Evolutionary conservation across 1,284 basidiomycete genomes (phyloP), one percentile per base, ranked within the genome.

Genomic region (Farysia itapuensis): DNA sequence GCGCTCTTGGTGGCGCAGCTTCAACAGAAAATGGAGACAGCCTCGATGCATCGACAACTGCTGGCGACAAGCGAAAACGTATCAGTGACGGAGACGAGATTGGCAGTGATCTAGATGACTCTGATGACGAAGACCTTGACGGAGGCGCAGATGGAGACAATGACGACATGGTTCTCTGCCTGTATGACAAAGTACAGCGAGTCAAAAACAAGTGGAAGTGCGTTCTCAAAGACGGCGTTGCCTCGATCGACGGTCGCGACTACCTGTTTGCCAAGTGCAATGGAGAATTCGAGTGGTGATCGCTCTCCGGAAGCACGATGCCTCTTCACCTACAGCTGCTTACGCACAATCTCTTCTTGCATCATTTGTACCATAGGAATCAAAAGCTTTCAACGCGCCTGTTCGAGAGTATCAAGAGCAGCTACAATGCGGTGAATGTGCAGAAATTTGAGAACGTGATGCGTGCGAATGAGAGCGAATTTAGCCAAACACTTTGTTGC

Each of bases 161-260:
- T 80, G 84, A 60, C 44, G 93, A 99, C 77, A 92, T 97, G 45
- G 90, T 98, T 26, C 94, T 97, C 70, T 97, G 94, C 77, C 92
- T 95, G 11, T 98, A 97, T 75, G 95, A 99, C 78, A 98, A 98
- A 85, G 93, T 91, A 38, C 90, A 93, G 48, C 84, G 95, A 16
- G 93, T 97, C 22, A 97, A 97, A 81, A 98, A 97, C 82, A 99
- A 97, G 81, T 99, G 95, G 95, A 98, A 98, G 82, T 95, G 93
- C 52, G 87, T 92, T n/a, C 84, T 99, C 53, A 95, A 95, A 79
- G 95, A 98, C 70, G 95, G 95, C 13, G 91, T 98, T 84, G 90
- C 97, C 45, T 90, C 93, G 70, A 85, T 97, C 64, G 94, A 96
- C 66, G 93, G 94, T 20, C 88, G 88, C 67, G 95, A 99, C 75